Conservation (phyloP, 108 stramenopile genomes). For the Nitzschia sp. region DNA sequence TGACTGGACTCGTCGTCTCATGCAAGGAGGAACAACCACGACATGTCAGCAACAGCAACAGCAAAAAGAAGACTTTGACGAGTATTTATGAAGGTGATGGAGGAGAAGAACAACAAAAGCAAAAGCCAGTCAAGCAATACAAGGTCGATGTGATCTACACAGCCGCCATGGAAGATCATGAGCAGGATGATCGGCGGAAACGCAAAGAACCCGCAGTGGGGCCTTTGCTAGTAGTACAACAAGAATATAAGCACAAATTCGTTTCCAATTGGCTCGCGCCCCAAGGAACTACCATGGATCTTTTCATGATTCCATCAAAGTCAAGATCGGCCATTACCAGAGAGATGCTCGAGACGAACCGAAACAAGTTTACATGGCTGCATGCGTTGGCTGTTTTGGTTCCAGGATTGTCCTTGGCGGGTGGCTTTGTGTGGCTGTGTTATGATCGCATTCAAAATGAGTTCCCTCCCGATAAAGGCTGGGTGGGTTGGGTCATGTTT, state of each 20-base stretch:
- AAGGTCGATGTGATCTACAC: not conserved
- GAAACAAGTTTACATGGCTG: not conserved
- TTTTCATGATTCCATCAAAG: not conserved
- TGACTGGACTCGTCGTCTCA: not conserved
- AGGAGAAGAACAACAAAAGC: not conserved
- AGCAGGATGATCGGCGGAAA: not conserved
- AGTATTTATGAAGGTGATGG: too few species aligned
- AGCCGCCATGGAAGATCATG: not conserved
- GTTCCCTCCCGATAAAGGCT: not conserved
- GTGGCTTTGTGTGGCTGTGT: not conserved
- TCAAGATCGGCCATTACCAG: not conserved
- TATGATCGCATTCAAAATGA: not conserved
- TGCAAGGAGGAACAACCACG: not conserved
- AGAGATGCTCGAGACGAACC: not conserved
- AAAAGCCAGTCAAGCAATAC: too few species aligned
- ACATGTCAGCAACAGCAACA: not conserved
- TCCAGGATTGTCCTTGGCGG: not conserved
- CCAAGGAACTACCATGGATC: conserved; percentile 2
- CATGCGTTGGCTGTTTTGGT: not conserved
- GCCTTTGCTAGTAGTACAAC: not conserved
- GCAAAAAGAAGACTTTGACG: too few species aligned
- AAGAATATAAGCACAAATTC: conserved; percentile 7
- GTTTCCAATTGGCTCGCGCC: not conserved
- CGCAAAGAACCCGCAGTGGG: not conserved
- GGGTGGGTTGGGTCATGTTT: not conserved